A percentile compares a stretch with the other conserved stretches of the same genome.
Evolutionary conservation across 1,139 yeast species (phyloP).

Genomic region (Lodderomyces margitis): DNA sequence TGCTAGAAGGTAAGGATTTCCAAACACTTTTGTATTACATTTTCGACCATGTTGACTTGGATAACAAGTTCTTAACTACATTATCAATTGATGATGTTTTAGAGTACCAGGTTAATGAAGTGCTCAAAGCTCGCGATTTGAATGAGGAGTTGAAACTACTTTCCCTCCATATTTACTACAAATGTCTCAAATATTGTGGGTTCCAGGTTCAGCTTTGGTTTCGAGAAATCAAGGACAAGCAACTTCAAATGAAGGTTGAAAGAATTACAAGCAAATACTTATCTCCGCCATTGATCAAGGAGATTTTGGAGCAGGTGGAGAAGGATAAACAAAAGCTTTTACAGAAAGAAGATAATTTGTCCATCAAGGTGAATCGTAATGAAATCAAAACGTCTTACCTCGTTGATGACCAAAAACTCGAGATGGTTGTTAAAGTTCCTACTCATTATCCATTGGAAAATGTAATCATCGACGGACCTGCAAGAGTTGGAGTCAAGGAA

Average conservation of each 20-base stretch:
- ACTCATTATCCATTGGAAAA: slow-evolving; percentile 30
- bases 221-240: slow-evolving; percentile 57
- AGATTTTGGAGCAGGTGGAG: slow-evolving; percentile 58
- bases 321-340: slow-evolving; percentile 33
- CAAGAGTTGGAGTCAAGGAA: slow-evolving; percentile 86
- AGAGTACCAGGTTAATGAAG: slow-evolving; percentile 19
- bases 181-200: slow-evolving; percentile 59
- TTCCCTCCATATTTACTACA: slow-evolving; percentile 55
- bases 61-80: slow-evolving; percentile 23
- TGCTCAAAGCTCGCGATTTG: slow-evolving; percentile 20
- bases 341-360: slow-evolving; percentile 50
- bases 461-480: slow-evolving; percentile 67
- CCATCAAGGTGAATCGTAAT: slow-evolving; percentile 60
- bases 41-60: slow-evolving; percentile 48
- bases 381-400: slow-evolving; percentile 74
- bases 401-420: slow-evolving; percentile 88
- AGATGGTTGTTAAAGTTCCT: slow-evolving; percentile 57
- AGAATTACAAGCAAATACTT: slow-evolving; percentile 58
- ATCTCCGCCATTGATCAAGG: slow-evolving; percentile 61
- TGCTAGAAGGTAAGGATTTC: slow-evolving; percentile 48
- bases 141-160: slow-evolving; percentile 33
- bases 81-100: slow-evolving; percentile 15
- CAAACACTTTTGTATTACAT: slow-evolving; percentile 48
- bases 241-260: slow-evolving; percentile 56
- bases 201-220: slow-evolving; percentile 74